phyloP scores from a whole-genome alignment of 2,329 filamentous ascomycete genomes.

The Talaromyces sp. region DNA sequence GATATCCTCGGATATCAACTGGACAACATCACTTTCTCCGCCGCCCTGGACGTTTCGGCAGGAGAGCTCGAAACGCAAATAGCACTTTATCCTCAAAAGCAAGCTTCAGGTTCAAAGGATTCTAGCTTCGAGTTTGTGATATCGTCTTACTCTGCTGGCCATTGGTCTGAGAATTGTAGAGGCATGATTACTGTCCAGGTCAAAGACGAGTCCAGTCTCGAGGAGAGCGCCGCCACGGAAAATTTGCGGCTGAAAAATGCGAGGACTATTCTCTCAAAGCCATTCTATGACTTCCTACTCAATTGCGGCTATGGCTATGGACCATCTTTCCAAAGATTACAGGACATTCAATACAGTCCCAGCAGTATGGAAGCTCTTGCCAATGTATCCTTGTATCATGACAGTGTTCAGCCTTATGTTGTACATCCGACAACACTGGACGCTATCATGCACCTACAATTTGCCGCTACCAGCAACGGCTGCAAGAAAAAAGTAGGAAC shows the following conservation, averaged over 20 bases:
- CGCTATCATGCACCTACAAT: constrained; percentile 5
- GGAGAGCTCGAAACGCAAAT: background rate
- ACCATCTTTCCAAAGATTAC: background rate
- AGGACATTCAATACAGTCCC: constrained; percentile 26
- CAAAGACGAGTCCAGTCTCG: background rate
- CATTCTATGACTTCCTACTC: constrained; percentile 24
- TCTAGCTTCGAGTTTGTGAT: background rate
- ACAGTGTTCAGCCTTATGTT: constrained; percentile 22
- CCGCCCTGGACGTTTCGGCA: background rate
- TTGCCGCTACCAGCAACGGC: constrained; percentile 23
- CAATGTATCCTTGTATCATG: constrained; percentile 22
- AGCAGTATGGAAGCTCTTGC: constrained; percentile 9
- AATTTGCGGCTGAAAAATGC: constrained; percentile 27
- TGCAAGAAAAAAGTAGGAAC: constrained; percentile 24
- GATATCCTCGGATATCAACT: background rate
- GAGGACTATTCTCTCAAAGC: constrained; percentile 1
- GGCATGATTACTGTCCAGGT: background rate
- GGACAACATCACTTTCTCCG: background rate
- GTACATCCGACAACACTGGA: constrained; percentile 18
- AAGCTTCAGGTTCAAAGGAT: background rate
- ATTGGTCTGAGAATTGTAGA: background rate
- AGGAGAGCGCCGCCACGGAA: background rate
- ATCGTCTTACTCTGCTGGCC: background rate
- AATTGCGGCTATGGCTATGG: constrained; percentile 29
- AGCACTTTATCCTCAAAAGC: background rate